These are phyloP conservation scores for Penicillium egyptiacum DNA, from an alignment of 495 filamentous ascomycete species.

Conservation along the genomic window DNA sequence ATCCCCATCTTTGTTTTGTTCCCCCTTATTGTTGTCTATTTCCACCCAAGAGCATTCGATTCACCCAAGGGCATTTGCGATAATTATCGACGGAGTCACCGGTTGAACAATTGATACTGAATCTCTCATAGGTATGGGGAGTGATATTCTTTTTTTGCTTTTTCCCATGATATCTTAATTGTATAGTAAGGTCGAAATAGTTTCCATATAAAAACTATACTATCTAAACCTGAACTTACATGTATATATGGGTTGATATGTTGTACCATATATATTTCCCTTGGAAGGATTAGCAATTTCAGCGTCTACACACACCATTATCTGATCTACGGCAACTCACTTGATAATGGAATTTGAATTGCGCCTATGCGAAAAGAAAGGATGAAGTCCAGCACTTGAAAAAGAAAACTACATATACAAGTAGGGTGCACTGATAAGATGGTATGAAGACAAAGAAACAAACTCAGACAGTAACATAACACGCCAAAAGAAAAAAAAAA, in stretches of 20 bases:
- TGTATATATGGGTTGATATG: neutral
- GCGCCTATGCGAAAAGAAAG: neutral
- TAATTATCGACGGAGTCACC: neutral
- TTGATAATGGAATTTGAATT: neutral
- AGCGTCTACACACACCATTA: neutral
- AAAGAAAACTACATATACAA: slow-evolving; percentile 3
- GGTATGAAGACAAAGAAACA: slow-evolving; percentile 4
- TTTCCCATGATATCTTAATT: neutral
- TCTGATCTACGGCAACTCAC: too few relatives aligned
- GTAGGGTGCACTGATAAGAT: neutral
- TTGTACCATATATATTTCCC: neutral
- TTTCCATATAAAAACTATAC: neutral
- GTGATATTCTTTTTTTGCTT: neutral
- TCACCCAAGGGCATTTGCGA: slow-evolving; percentile 17
- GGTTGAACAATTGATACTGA: neutral
- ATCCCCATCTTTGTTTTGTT: slow-evolving; percentile 1
- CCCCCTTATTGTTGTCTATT: slow-evolving; percentile 2
- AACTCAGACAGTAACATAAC: slow-evolving; percentile 5
- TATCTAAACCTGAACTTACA: neutral
- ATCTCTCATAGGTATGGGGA: neutral
- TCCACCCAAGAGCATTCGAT: slow-evolving; percentile 2
- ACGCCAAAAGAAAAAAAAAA: slow-evolving; percentile 5
- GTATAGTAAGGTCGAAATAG: neutral
- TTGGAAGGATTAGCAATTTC: neutral
- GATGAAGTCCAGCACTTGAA: neutral